Evolutionary conservation across 306 rosid species (phyloP).

Genomic region (Sophora flavescens): DNA sequence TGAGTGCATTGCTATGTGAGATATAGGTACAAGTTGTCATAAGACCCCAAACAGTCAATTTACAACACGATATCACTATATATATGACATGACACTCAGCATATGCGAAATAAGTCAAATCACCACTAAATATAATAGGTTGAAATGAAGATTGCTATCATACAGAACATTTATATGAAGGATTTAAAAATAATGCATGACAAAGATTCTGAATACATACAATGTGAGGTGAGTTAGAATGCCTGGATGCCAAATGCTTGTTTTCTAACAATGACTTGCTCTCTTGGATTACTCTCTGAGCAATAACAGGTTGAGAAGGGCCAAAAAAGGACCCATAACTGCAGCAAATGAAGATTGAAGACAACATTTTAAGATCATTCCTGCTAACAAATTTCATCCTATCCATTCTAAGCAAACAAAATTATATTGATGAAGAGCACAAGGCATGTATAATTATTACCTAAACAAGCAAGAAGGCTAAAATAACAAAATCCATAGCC

Average conservation of each 20-base stretch:
- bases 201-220: conserved; percentile 52
- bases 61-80: background rate
- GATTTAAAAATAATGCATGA: conserved; percentile 26
- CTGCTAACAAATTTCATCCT: conserved; percentile 19
- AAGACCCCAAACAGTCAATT: conserved; percentile 8
- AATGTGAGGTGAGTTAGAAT: conserved; percentile 50
- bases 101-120: background rate
- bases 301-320: conserved; percentile 81
- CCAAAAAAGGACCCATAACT: conserved; percentile 94
- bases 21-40: background rate
- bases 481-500: conserved; percentile 9
- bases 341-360: conserved; percentile 44
- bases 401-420: conserved; percentile 3
- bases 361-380: conserved; percentile 25
- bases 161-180: background rate
- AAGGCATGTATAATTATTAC: background rate
- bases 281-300: conserved; percentile 91
- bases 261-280: conserved; percentile 82
- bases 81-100: background rate
- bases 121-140: conserved; percentile 2
- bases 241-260: conserved; percentile 65
- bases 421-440: conserved; percentile 18
- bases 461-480: background rate
- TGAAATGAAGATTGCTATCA: conserved; percentile 23
- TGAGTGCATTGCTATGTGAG: background rate